phyloP scores from a whole-genome alignment of 345 rosid genomes.

The Gossypium sturtianum region DNA sequence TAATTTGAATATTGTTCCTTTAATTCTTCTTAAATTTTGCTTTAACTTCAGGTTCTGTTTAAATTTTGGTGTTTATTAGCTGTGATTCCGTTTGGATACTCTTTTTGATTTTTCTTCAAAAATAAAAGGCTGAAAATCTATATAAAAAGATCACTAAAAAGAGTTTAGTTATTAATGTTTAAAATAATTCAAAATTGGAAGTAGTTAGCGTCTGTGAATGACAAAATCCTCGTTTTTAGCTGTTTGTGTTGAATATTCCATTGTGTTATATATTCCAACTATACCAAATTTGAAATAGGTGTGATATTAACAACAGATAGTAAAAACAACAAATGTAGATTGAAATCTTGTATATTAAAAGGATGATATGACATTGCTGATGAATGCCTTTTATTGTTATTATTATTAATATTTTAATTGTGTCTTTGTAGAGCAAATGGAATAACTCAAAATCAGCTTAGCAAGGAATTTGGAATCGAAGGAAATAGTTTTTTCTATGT shows the following conservation, averaged over 20 bases:
- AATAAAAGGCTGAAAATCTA: background rate
- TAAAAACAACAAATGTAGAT: background rate
- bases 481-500: conserved; percentile 56
- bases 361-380: background rate
- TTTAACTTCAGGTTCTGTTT: background rate
- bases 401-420: background rate
- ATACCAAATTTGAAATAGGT: background rate
- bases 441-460: conserved; percentile 59
- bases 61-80: background rate
- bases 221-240: background rate
- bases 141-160: background rate
- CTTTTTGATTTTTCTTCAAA: background rate
- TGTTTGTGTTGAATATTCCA: too few species aligned
- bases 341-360: background rate
- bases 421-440: conserved; percentile 52
- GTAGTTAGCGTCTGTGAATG: background rate
- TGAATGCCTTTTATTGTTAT: background rate
- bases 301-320: background rate
- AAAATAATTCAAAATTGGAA: background rate
- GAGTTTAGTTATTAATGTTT: background rate
- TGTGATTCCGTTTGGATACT: background rate
- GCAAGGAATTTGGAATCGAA: conserved; percentile 61
- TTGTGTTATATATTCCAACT: too few species aligned
- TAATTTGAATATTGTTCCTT: background rate
- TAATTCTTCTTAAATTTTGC: background rate